phyloP scores from a whole-genome alignment of 208 protist genomes.

The Tetramitus jugosus region DNA sequence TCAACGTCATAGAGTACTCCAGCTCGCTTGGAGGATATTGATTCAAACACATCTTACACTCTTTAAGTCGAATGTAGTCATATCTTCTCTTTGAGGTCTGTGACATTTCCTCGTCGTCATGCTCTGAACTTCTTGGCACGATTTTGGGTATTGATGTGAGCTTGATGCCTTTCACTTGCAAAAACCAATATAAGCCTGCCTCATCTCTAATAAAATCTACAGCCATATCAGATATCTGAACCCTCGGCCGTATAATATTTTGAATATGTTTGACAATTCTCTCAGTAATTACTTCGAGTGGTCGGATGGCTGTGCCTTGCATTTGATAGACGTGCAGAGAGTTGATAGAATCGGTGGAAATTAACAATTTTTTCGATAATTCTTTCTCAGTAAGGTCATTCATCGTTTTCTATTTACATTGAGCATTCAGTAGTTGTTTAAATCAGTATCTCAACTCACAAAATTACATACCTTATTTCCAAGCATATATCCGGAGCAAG shows the following conservation, averaged over 20 bases:
- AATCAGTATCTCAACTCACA: too few species aligned
- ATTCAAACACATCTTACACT: constrained; percentile 25
- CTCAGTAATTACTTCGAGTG: not conserved
- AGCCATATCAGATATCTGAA: not conserved
- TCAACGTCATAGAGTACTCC: constrained; percentile 24
- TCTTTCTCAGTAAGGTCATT: constrained; percentile 16
- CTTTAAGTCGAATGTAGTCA: not conserved
- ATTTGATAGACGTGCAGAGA: constrained; percentile 1
- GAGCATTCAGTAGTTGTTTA: too few species aligned
- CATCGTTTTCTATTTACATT: not conserved
- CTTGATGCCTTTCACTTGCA: constrained; percentile 2
- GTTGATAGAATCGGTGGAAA: not conserved
- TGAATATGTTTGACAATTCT: not conserved
- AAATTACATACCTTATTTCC: too few species aligned
- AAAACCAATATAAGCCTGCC: not conserved
- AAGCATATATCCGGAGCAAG: not conserved
- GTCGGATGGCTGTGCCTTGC: not conserved
- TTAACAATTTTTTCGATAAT: not conserved
- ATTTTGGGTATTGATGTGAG: not conserved
- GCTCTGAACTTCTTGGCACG: not conserved
- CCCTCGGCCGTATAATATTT: not conserved
- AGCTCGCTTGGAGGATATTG: constrained; percentile 9
- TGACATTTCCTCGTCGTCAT: not conserved
- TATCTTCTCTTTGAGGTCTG: not conserved
- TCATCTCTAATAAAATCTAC: constrained; percentile 26